Conservation (phyloP, 2,329 filamentous ascomycete genomes). For the Neonectria punicea region DNA sequence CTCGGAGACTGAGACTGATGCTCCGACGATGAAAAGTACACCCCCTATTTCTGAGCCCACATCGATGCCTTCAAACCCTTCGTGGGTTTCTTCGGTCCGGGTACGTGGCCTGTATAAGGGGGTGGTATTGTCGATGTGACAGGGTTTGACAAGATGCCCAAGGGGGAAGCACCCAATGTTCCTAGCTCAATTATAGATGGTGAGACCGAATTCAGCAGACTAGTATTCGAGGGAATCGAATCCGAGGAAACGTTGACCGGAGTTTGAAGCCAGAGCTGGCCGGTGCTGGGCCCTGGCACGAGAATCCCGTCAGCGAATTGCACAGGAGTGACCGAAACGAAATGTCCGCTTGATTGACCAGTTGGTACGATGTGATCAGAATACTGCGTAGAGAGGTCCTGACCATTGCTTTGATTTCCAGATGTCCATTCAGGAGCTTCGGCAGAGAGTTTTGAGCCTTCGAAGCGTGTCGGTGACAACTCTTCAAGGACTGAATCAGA, state of each 20-base stretch:
- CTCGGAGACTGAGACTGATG: no score
- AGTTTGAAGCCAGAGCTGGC: constrained; percentile 27
- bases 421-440: constrained; percentile 4
- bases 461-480: background rate
- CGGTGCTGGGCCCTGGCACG: constrained; percentile 30
- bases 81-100: constrained; percentile 19
- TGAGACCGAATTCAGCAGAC: background rate
- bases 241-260: background rate
- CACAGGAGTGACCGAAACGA: constrained; percentile 31
- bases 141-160: background rate
- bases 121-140: background rate
- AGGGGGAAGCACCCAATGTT: background rate
- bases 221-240: background rate
- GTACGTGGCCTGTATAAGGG: background rate
- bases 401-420: background rate
- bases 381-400: background rate
- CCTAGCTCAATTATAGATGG: background rate
- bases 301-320: constrained; percentile 33
- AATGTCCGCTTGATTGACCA: constrained; percentile 24
- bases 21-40: background rate
- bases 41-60: constrained; percentile 28
- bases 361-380: background rate
- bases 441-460: background rate
- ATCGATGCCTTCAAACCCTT: constrained; percentile 34
- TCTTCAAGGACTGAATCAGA: background rate